Conservation (phyloP, 2,329 filamentous ascomycete species). For the Orbilia oligospora region DNA sequence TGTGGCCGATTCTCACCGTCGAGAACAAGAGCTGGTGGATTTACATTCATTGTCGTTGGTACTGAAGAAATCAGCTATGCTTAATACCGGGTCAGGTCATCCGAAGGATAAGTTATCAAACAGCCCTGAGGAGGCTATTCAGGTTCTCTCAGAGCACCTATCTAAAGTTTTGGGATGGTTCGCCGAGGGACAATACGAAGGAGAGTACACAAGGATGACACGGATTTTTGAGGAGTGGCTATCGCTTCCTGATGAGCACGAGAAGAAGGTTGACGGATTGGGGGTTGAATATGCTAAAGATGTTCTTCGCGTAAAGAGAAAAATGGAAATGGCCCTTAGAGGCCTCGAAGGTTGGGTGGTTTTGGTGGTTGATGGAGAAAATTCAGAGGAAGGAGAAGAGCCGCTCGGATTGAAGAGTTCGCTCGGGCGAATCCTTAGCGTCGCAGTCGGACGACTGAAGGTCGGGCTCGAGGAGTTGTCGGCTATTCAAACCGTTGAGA, state of each 20-base stretch:
- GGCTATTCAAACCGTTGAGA: conserved; percentile 47
- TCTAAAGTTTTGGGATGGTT: conserved; percentile 57
- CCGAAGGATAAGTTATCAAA: conserved; percentile 40
- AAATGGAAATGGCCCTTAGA: conserved; percentile 55
- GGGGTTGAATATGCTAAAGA: conserved; percentile 42
- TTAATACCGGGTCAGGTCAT: conserved; percentile 11
- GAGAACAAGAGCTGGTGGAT: conserved; percentile 52
- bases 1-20: conserved; percentile 34
- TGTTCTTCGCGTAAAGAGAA: conserved; percentile 42
- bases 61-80: conserved; percentile 27
- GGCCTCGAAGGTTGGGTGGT: conserved; percentile 51
- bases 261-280: conserved; percentile 48
- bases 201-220: conserved; percentile 54
- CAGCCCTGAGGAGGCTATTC: conserved; percentile 56
- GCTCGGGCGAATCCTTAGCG: conserved; percentile 32
- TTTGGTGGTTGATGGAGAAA: conserved; percentile 36
- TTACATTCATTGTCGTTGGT: conserved; percentile 47
- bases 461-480: conserved; percentile 44
- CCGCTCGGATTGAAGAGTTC: conserved; percentile 32
- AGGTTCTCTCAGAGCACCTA: conserved; percentile 53
- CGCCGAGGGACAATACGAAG: conserved; percentile 48
- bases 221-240: conserved; percentile 53
- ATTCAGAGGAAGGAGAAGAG: conserved; percentile 12
- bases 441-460: conserved; percentile 42
- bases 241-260: conserved; percentile 43